These are phyloP conservation scores for Eucalyptus viminalis DNA, from an alignment of 345 rosid species.

Conservation along the genomic window DNA sequence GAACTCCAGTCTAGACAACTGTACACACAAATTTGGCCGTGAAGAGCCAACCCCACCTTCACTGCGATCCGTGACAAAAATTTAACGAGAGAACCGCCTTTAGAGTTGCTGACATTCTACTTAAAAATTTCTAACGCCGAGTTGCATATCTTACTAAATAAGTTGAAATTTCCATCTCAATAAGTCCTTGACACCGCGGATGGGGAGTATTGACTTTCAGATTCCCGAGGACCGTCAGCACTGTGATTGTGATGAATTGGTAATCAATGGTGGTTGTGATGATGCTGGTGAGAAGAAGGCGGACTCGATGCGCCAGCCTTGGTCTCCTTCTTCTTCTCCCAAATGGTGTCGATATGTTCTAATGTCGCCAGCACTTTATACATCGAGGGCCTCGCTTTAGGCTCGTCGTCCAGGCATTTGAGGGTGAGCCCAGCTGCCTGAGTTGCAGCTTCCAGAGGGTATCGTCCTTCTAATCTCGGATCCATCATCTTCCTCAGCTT, in stretches of 20 bases:
- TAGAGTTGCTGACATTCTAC: background rate
- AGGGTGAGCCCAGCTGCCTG: slow-evolving; percentile 33
- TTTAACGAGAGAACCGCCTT: background rate
- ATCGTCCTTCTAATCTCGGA: slow-evolving; percentile 31
- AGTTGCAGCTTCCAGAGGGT: slow-evolving; percentile 30
- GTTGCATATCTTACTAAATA: background rate
- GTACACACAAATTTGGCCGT: background rate
- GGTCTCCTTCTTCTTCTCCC: background rate
- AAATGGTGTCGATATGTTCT: background rate
- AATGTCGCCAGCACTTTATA: slow-evolving; percentile 34
- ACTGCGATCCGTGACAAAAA: background rate
- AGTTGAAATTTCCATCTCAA: background rate
- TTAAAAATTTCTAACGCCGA: background rate
- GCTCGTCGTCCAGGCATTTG: slow-evolving; percentile 52
- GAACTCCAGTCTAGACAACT: background rate
- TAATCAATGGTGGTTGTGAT: background rate
- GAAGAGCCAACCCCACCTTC: background rate
- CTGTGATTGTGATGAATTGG: background rate
- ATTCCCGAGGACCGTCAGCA: background rate
- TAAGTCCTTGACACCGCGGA: background rate
- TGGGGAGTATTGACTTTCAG: background rate
- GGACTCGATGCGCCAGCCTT: background rate
- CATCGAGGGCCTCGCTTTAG: slow-evolving; percentile 61
- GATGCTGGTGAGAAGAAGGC: background rate
- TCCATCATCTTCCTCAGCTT: slow-evolving; percentile 60